Base-by-base conservation (phyloP, 352 stramenopile genomes). In the Phytophthora cajani region DNA sequence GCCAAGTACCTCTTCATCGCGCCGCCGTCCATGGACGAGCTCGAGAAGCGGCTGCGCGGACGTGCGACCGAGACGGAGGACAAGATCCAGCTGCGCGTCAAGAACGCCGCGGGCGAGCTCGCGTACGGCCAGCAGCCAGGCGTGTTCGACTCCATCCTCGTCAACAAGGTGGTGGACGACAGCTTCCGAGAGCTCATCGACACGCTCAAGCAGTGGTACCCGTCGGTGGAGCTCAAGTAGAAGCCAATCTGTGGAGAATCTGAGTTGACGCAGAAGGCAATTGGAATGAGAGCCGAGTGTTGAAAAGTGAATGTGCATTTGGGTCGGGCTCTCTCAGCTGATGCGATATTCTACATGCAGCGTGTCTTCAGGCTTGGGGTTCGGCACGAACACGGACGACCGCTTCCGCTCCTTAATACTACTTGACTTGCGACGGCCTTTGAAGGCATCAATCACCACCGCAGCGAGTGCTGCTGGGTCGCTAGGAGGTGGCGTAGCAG, bases 1-100 rank as follows among this genome's bases (percentile, higher is more conserved):
- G 88, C 93, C 49, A 96, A 98, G 61, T 99, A 95, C 72, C 80
- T 99, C 36, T 99, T 99, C 72, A 98, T 99, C 73, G 85, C 95
- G 51, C 97, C 98, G 36, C 97, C 97, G 3, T 98, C 91, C 14
- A 94, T 99, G 77, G 93, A 94, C 53, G 89, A 97, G 66, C 82
- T 99, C 9, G 97, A 99, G 84, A 81, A 89, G 67, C 86, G 98
- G 32, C 79, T 99, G 52, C 94, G 97, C 66, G 96, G 94, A 36
- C 90, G 97, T 17, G 93, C 86, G 21, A 99, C 97, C 16, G 98
- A 99, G 83, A 98, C 85, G 25, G 97, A 99, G 78, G 97, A 99
- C 44, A 96, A 97, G 64, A 97, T 99, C 46, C 65, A 91, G 65
- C 83, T 97, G 49, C 90, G 97, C 58, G 74, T 99, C 21, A 87